These are phyloP conservation scores for Neurospora tetrasperma DNA, from an alignment of 495 filamentous ascomycete genomes.

Conservation along the genomic window DNA sequence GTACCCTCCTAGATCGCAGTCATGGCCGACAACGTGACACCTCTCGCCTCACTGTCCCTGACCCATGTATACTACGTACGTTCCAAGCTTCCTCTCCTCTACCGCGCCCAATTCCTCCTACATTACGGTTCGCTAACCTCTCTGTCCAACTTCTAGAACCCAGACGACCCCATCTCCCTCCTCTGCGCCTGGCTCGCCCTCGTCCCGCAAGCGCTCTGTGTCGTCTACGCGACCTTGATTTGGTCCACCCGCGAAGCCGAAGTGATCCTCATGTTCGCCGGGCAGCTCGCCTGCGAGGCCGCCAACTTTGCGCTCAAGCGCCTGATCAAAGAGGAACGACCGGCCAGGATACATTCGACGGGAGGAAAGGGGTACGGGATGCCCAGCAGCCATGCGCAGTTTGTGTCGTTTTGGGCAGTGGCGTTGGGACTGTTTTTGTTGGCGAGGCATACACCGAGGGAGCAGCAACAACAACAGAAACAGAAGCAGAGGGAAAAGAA, in stretches of 20 bases:
- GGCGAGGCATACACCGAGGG: constrained; percentile 55
- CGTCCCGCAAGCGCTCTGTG: constrained; percentile 78
- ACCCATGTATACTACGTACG: constrained; percentile 94
- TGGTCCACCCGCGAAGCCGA: constrained; percentile 88
- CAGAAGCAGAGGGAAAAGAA: neutral
- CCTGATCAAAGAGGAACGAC: constrained; percentile 82
- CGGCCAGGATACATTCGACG: constrained; percentile 59
- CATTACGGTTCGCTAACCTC: neutral
- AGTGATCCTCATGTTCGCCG: constrained; percentile 79
- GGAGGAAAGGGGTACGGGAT: constrained; percentile 89
- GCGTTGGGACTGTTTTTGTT: constrained; percentile 74
- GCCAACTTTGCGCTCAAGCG: constrained; percentile 86
- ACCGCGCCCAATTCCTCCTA: neutral
- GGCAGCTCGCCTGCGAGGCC: constrained; percentile 89
- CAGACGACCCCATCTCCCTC: constrained; percentile 73
- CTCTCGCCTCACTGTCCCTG: constrained; percentile 79
- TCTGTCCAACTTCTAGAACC: constrained; percentile 48
- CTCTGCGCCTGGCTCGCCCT: constrained; percentile 88
- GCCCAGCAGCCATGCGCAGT: constrained; percentile 97
- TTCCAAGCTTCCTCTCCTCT: neutral
- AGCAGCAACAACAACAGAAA: neutral
- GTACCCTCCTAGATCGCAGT: neutral
- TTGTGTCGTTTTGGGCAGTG: constrained; percentile 78
- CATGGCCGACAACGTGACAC: constrained; percentile 51
- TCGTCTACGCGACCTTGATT: constrained; percentile 80